Evolutionary conservation across 352 stramenopile species (phyloP).

Genomic region (Phytophthora citrophthora): DNA sequence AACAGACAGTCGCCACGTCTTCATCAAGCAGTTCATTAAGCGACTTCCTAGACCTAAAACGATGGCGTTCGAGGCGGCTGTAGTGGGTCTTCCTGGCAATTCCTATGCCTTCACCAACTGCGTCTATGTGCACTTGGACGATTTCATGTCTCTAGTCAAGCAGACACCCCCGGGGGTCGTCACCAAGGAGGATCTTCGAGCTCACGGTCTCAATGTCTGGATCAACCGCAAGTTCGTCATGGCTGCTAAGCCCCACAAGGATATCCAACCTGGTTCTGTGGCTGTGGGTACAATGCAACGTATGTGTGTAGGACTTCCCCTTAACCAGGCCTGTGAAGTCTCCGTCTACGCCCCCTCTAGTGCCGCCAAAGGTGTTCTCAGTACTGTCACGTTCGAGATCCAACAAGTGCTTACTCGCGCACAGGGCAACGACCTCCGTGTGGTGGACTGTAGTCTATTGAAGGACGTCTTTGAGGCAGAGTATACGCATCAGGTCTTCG

Average conservation of each 20-base stretch:
- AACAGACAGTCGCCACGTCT: slow-evolving; percentile 21
- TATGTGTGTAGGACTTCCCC: slow-evolving; percentile 73
- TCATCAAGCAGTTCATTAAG: not conserved
- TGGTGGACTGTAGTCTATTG: slow-evolving; percentile 77
- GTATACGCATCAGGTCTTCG: slow-evolving; percentile 81
- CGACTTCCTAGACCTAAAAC: not conserved
- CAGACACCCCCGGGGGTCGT: slow-evolving; percentile 65
- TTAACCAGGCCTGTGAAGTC: slow-evolving; percentile 71
- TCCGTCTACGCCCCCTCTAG: slow-evolving; percentile 63
- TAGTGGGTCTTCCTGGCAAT: slow-evolving; percentile 77
- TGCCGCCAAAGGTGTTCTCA: slow-evolving; percentile 50
- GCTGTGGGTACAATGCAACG: slow-evolving; percentile 82
- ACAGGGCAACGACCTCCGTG: slow-evolving; percentile 60
- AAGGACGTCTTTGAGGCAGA: slow-evolving; percentile 74
- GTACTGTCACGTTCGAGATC: slow-evolving; percentile 84
- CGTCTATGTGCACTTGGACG: slow-evolving; percentile 78
- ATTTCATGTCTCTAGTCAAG: slow-evolving; percentile 76
- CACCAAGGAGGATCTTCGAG: slow-evolving; percentile 75
- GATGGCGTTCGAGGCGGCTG: slow-evolving; percentile 67
- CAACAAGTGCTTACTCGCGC: slow-evolving; percentile 77
- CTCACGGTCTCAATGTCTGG: slow-evolving; percentile 82
- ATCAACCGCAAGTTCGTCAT: slow-evolving; percentile 86
- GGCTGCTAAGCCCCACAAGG: slow-evolving; percentile 74
- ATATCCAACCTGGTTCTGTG: slow-evolving; percentile 60
- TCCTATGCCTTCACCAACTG: slow-evolving; percentile 86